These are phyloP conservation scores for Platanus orientalis DNA, from an alignment of 164 flowering plant genomes.

Conservation along the genomic window DNA sequence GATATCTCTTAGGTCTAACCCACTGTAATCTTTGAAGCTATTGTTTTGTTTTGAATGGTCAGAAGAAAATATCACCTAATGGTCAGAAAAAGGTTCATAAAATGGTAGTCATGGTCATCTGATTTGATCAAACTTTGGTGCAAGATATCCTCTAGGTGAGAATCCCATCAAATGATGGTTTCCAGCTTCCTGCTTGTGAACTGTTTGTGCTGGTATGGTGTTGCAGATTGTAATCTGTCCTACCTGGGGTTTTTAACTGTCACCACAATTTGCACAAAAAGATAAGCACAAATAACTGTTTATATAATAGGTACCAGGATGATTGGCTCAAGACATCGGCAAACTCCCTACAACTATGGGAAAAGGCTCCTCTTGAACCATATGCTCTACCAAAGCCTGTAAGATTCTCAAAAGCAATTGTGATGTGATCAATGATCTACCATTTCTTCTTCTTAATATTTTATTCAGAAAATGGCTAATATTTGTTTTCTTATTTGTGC, in stretches of 20 bases:
- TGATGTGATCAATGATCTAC: not conserved
- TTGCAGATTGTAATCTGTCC: not conserved
- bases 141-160: not conserved
- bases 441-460: not conserved
- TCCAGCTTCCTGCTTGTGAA: not conserved
- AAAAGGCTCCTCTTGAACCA: conserved; percentile 98
- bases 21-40: not conserved
- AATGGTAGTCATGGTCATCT: not conserved
- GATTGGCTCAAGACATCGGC: conserved; percentile 98
- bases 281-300: conserved; percentile 11
- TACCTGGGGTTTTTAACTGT: not conserved
- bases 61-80: not conserved
- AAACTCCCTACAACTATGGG: conserved; percentile 80
- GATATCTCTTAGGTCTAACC: not conserved
- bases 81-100: not conserved
- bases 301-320: conserved; percentile 82
- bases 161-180: not conserved
- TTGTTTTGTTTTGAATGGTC: not conserved
- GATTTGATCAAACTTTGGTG: not conserved
- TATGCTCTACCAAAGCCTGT: conserved; percentile 90
- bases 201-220: not conserved
- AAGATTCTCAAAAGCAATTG: conserved; percentile 23
- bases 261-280: too few species aligned
- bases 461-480: too few species aligned
- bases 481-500: not conserved